Conservation (phyloP, 2,329 filamentous ascomycete genomes). For the Exophiala bonariae region DNA sequence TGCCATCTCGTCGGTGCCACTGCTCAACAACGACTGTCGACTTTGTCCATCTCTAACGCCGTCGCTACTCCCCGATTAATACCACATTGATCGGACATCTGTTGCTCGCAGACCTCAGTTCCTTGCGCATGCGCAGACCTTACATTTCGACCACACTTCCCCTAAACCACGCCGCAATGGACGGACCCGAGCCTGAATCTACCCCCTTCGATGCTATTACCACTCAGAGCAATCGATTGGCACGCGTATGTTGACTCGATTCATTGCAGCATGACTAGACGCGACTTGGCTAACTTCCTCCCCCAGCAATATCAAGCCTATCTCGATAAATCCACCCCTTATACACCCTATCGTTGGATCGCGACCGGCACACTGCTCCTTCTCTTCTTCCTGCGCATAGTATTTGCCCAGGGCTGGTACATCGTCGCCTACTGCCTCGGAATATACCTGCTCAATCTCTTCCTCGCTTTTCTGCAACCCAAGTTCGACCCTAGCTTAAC, state of each 20-base stretch:
- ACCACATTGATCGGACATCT: no score
- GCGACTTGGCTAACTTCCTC: constrained; percentile 7
- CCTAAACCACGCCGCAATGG: constrained; percentile 58
- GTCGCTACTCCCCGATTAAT: no score
- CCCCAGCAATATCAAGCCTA: constrained; percentile 86
- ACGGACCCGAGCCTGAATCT: constrained; percentile 81
- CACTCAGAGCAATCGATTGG: constrained; percentile 66
- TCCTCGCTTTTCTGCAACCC: constrained; percentile 95
- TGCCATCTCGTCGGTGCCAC: constrained; percentile 4
- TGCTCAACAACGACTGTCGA: background rate
- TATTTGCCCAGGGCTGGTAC: constrained; percentile 96
- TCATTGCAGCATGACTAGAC: background rate
- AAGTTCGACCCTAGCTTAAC: constrained; percentile 99
- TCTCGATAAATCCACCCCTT: constrained; percentile 90
- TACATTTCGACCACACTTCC: constrained; percentile 16
- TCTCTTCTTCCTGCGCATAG: constrained; percentile 84
- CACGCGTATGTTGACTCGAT: constrained; percentile 39
- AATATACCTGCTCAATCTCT: constrained; percentile 98
- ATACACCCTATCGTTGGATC: constrained; percentile 84
- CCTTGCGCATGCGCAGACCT: constrained; percentile 22
- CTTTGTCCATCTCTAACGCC: background rate
- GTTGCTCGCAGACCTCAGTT: background rate
- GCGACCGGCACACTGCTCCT: constrained; percentile 74
- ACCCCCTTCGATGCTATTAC: constrained; percentile 90
- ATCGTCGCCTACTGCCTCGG: constrained; percentile 97